Evolutionary conservation across 768 basidiomycete species (phyloP).

Genomic region (Tephrocybe sp.): DNA sequence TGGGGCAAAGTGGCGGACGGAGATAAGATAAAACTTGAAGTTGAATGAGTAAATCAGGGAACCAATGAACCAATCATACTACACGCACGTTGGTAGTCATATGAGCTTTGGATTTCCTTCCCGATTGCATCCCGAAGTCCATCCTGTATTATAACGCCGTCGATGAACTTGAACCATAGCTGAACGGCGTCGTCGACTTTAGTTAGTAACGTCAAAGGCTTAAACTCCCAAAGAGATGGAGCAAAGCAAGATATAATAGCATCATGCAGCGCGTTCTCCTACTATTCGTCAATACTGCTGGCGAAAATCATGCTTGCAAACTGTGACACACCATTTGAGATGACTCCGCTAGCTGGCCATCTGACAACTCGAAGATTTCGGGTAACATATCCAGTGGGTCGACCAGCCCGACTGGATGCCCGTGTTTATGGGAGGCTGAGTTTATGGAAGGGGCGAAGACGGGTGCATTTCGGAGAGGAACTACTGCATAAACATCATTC

Average conservation of each 20-base stretch:
- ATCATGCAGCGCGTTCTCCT: conserved; percentile 24
- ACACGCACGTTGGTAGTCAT: conserved; percentile 42
- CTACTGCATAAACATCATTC: conserved; percentile 44
- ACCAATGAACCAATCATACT: neutral
- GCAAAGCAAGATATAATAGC: conserved; percentile 30
- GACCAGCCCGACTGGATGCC: conserved; percentile 41
- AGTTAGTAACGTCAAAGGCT: conserved; percentile 20
- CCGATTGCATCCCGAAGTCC: conserved; percentile 32
- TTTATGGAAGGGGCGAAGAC: conserved; percentile 27
- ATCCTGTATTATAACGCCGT: conserved; percentile 31
- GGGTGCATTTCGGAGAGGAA: conserved; percentile 46
- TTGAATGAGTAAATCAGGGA: neutral
- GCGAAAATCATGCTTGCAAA: neutral
- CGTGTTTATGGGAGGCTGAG: conserved; percentile 28
- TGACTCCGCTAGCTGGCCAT: conserved; percentile 5
- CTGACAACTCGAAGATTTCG: conserved; percentile 34
- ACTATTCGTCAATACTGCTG: neutral
- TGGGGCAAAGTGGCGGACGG: conserved; percentile 40
- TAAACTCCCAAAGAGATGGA: conserved; percentile 39
- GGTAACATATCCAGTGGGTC: conserved; percentile 61
- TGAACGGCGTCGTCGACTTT: conserved; percentile 31
- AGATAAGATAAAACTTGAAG: conserved; percentile 35
- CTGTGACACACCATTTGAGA: conserved; percentile 11
- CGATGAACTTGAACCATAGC: conserved; percentile 44
- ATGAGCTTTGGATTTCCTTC: conserved; percentile 43